A percentile compares a stretch with the other conserved stretches of the same genome.
phyloP scores from a whole-genome alignment of 768 basidiomycete species.

The Flagelloscypha sp. region DNA sequence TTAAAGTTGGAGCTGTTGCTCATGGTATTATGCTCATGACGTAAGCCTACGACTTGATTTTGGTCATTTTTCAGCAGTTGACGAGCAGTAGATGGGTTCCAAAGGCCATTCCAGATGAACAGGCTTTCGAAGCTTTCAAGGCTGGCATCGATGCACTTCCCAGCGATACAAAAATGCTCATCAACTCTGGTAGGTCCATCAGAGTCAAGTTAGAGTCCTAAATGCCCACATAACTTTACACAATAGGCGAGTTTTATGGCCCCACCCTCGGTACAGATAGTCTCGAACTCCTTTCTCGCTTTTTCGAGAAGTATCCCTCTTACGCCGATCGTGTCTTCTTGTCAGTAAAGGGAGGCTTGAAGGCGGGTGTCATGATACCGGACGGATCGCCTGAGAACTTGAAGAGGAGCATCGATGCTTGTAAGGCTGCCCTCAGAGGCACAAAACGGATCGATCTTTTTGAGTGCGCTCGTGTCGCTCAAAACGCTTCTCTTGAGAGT shows the following conservation, averaged over 20 bases:
- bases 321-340: constrained; percentile 25
- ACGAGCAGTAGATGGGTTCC: constrained; percentile 36
- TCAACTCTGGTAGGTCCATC: constrained; percentile 38
- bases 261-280: too few species aligned
- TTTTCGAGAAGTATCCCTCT: constrained; percentile 36
- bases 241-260: constrained; percentile 59
- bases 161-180: constrained; percentile 34
- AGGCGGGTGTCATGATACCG: too few species aligned
- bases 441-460: constrained; percentile 52
- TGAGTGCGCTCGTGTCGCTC: constrained; percentile 38
- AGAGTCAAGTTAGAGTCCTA: too few species aligned
- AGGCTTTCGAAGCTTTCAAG: constrained; percentile 55
- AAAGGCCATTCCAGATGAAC: constrained; percentile 40
- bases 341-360: constrained; percentile 22
- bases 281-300: constrained; percentile 39
- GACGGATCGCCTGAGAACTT: too few species aligned
- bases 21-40: too few species aligned
- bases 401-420: constrained; percentile 33
- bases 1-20: too few species aligned
- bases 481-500: constrained; percentile 34
- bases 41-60: too few species aligned
- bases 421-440: constrained; percentile 35
- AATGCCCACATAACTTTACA: too few species aligned
- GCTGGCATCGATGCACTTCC: constrained; percentile 36
- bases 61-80: too few species aligned